Evolutionary conservation across 1,139 yeast genomes (phyloP).

Genomic region (Blastobotrys ciferrii): DNA sequence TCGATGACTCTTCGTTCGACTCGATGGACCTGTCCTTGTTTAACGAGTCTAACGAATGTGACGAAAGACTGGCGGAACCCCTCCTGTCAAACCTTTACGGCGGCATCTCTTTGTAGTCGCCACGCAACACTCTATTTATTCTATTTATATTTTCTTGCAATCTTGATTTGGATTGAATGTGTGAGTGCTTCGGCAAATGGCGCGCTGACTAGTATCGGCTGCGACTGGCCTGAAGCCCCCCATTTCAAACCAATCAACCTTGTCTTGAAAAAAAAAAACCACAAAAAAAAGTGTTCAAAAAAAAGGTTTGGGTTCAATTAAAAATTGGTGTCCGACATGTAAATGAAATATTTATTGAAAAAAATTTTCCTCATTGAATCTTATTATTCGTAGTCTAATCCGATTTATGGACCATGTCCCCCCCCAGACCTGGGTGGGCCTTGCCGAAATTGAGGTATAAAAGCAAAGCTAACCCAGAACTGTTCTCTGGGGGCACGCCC

Average conservation of each 20-base stretch:
- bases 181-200: constrained; percentile 23
- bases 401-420: too few species aligned
- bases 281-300: not conserved
- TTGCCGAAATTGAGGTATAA: too few species aligned
- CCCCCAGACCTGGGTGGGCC: too few species aligned
- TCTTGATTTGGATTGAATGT: too few species aligned
- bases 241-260: not conserved
- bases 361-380: not conserved
- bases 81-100: constrained; percentile 27
- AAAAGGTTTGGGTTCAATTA: not conserved
- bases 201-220: constrained; percentile 25
- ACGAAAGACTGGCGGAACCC: constrained; percentile 20
- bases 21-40: constrained; percentile 16
- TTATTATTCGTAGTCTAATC: not conserved
- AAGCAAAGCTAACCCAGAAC: too few species aligned
- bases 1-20: constrained; percentile 9
- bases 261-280: constrained; percentile 2
- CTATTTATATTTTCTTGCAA: too few species aligned
- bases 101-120: constrained; percentile 22
- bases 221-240: constrained; percentile 26
- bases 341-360: constrained; percentile 2
- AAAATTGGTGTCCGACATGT: constrained; percentile 6
- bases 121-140: constrained; percentile 6
- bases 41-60: constrained; percentile 13
- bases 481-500: too few species aligned